A percentile compares a stretch with the other conserved stretches of the same genome.
phyloP scores from a whole-genome alignment of 768 basidiomycete species.

The Amanita rimosa region DNA sequence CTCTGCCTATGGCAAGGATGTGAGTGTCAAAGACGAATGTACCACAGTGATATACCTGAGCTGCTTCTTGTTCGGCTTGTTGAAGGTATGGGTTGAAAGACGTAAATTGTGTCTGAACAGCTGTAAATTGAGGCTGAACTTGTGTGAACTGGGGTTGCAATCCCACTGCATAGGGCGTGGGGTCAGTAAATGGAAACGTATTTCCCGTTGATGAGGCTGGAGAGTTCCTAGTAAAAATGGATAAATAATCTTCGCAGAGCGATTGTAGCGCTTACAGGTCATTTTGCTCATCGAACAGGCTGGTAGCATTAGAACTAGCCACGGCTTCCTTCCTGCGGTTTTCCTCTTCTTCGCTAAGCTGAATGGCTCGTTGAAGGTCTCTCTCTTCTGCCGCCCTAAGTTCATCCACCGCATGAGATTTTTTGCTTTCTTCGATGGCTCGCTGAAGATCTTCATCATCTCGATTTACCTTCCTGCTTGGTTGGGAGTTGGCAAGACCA shows the following conservation, averaged over 20 bases:
- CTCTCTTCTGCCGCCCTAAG: conserved; percentile 55
- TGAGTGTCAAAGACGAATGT: conserved; percentile 22
- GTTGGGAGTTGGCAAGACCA: conserved; percentile 10
- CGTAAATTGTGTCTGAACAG: conserved; percentile 76
- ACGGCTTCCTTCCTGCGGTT: conserved; percentile 56
- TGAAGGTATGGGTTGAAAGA: conserved; percentile 93
- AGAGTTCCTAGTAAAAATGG: conserved; percentile 14
- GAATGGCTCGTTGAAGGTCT: conserved; percentile 77
- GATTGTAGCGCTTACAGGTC: conserved; percentile 46
- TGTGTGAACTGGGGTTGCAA: conserved; percentile 41
- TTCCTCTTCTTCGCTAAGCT: conserved; percentile 88
- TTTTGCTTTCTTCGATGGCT: conserved; percentile 89
- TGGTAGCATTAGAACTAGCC: conserved; percentile 59
- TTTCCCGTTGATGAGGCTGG: conserved; percentile 29
- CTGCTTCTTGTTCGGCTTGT: conserved; percentile 83
- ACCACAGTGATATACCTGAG: conserved; percentile 31
- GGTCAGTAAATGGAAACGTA: conserved; percentile 53
- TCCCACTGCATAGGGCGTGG: conserved; percentile 45
- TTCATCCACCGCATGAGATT: conserved; percentile 59
- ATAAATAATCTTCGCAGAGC: conserved; percentile 6
- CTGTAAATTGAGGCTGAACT: conserved; percentile 69
- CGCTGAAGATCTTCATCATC: conserved; percentile 78
- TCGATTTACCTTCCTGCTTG: conserved; percentile 23
- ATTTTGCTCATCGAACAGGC: conserved; percentile 81
- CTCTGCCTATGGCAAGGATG: conserved; percentile 36